Percentiles rank a stretch among this genome's conserved stretches.
phyloP scores from a whole-genome alignment of 2,329 filamentous ascomycete species.

The Trichoderma harzianum region DNA sequence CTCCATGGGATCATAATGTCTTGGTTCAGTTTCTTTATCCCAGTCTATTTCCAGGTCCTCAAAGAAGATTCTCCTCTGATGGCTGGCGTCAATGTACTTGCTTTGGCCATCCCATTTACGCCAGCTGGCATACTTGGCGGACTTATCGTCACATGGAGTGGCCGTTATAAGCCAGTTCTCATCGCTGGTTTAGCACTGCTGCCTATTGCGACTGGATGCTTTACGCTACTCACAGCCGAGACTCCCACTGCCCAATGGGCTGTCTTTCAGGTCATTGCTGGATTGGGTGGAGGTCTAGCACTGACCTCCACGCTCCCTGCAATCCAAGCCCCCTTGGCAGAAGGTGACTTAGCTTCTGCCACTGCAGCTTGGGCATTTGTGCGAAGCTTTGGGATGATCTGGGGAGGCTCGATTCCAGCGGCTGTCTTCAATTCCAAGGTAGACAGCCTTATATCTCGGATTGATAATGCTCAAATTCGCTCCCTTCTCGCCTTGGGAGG shows the following conservation, averaged over 20 bases:
- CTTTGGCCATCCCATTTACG: no score
- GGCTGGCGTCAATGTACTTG: no score
- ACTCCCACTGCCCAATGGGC: neutral
- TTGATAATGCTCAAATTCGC: no score
- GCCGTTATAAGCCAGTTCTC: no score
- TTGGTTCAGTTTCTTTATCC: neutral
- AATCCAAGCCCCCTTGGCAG: neutral
- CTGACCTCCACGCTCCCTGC: neutral
- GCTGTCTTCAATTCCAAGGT: no score
- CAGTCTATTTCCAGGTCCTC: neutral
- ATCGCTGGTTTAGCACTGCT: no score
- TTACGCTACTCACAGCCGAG: neutral
- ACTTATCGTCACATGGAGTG: no score
- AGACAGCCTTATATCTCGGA: no score
- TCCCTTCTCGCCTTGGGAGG: no score
- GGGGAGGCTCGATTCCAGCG: neutral
- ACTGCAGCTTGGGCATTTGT: neutral
- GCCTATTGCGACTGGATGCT: no score
- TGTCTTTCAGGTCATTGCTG: neutral
- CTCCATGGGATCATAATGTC: neutral
- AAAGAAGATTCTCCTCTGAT: neutral
- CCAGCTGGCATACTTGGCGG: no score
- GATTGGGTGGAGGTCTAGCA: neutral
- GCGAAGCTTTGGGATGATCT: neutral
- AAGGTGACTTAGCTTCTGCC: neutral